Evolutionary conservation across 2,329 filamentous ascomycete species (phyloP).

Genomic region (Cladophialophora immunda): DNA sequence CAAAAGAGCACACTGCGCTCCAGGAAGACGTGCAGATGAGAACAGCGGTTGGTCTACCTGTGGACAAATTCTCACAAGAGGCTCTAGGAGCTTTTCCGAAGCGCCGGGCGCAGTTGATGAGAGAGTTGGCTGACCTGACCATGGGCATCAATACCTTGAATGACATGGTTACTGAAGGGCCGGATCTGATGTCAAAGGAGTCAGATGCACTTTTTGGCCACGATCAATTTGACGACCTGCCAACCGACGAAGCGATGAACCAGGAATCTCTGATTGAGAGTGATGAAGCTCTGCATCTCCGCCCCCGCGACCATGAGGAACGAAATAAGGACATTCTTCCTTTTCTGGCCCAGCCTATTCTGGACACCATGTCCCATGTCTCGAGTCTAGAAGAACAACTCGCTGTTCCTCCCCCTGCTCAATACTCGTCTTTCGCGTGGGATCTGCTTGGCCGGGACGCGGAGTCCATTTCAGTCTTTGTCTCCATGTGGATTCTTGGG

Average conservation of each 20-base stretch:
- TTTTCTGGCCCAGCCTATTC: neutral
- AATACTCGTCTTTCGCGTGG: neutral
- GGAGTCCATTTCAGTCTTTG: neutral
- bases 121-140: neutral
- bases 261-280: neutral
- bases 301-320: neutral
- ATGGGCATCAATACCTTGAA: neutral
- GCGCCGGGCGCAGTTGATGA: conserved; percentile 2
- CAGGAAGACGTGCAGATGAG: conserved; percentile 5
- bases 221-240: neutral
- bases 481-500: conserved; percentile 13
- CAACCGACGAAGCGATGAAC: neutral
- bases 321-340: conserved; percentile 2
- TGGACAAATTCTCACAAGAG: conserved; percentile 6
- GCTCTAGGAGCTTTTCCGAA: neutral
- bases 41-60: neutral
- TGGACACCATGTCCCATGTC: neutral
- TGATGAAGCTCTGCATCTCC: conserved; percentile 9
- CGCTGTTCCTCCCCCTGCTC: neutral
- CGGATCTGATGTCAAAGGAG: neutral
- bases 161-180: neutral
- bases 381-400: neutral
- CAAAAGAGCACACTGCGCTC: conserved; percentile 2
- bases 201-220: neutral
- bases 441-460: neutral